phyloP scores from a whole-genome alignment of 805 yeast genomes.

The Cyberlindnera meyerae region DNA sequence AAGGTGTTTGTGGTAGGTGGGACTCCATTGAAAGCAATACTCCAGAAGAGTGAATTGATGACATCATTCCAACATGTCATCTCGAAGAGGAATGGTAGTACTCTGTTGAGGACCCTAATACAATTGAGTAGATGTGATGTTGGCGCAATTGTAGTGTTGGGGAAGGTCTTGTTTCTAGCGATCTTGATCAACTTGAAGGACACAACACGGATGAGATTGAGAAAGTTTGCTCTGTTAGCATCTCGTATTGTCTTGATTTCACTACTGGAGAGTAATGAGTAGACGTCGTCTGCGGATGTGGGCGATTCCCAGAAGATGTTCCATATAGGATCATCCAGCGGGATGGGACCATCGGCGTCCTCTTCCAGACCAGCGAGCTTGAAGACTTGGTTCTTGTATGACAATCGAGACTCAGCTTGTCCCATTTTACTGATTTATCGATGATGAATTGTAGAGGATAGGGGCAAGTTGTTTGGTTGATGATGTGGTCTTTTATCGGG shows the following conservation, averaged over 20 bases:
- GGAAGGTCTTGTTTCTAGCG: constrained; percentile 23
- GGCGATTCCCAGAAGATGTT: constrained; percentile 45
- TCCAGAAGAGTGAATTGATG: constrained; percentile 42
- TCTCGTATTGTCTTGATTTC: constrained; percentile 61
- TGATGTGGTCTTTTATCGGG: no score
- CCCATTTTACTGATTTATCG: constrained; percentile 47
- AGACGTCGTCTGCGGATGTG: constrained; percentile 50
- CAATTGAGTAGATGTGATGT: constrained; percentile 48
- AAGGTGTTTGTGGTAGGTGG: constrained; percentile 1
- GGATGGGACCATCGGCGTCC: constrained; percentile 21
- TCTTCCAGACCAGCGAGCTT: constrained; percentile 43
- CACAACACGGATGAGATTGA: constrained; percentile 42
- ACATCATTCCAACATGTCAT: constrained; percentile 26
- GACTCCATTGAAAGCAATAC: constrained; percentile 18
- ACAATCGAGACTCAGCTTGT: constrained; percentile 62
- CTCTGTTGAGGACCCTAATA: constrained; percentile 55
- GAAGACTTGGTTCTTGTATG: constrained; percentile 56
- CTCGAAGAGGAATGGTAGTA: constrained; percentile 69
- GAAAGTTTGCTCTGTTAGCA: constrained; percentile 52
- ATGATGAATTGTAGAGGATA: no score
- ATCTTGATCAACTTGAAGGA: constrained; percentile 28
- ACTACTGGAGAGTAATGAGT: constrained; percentile 45
- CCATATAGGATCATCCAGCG: constrained; percentile 39
- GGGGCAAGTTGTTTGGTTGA: no score
- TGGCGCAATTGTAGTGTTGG: constrained; percentile 19